phyloP scores from a whole-genome alignment of 176 grass and related monocot genomes.

The Avena eriantha region DNA sequence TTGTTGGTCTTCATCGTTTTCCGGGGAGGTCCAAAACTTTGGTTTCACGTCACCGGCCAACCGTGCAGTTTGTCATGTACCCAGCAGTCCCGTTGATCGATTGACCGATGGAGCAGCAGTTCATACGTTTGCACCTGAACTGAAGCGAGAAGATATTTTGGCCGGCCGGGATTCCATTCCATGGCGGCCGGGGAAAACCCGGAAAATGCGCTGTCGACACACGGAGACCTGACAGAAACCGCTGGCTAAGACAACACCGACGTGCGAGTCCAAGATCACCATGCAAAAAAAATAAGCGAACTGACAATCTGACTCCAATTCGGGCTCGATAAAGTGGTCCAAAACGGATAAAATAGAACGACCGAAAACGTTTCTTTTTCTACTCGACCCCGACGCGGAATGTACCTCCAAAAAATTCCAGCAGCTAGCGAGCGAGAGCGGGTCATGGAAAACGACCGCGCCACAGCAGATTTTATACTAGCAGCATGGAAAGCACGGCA shows the following conservation, averaged over 20 bases:
- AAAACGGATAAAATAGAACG: neutral
- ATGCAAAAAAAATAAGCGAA: neutral
- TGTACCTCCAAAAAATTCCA: neutral
- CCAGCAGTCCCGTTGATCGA: neutral
- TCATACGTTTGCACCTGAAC: neutral
- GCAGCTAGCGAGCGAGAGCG: neutral
- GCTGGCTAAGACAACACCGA: neutral
- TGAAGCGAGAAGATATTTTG: neutral
- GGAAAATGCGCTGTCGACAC: neutral
- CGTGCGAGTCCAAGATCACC: neutral
- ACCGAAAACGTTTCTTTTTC: neutral
- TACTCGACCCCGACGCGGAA: neutral
- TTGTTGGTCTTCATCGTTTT: neutral
- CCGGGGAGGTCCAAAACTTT: neutral
- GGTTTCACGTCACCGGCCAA: neutral
- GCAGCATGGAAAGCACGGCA: conserved; percentile 38
- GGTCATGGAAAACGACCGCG: conserved; percentile 39
- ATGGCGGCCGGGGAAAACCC: neutral
- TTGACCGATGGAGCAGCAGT: neutral
- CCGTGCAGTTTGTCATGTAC: neutral
- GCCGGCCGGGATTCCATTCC: neutral
- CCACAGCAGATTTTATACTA: conserved; percentile 17
- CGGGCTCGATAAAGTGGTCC: neutral
- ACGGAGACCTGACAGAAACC: neutral
- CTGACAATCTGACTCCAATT: neutral